Base-by-base conservation (phyloP, 192 early-diverging fungal species). In the Coemansia sp. region DNA sequence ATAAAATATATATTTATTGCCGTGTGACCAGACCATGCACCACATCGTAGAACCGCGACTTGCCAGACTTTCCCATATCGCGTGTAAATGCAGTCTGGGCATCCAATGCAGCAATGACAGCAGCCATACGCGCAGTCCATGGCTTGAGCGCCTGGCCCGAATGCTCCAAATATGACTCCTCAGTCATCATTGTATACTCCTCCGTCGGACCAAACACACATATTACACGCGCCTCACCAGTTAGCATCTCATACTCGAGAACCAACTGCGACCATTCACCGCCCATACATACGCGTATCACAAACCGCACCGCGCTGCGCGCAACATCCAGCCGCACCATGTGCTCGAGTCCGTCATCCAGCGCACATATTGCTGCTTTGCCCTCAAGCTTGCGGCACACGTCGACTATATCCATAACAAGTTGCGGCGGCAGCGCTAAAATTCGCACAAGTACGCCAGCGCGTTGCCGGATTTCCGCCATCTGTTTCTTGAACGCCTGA, bases 31-130 rank as follows among this genome's bases (percentile, higher is more conserved):
- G 53, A 15, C 53, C 27, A 2, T 38, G 27, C 2, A 79, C 41
- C 29, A 79, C 70, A 8, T 79, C 76, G 50, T 64, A 73, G 67
- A 56, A 66, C 15, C 76, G 64, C 23, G 76, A 79, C 65, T 79
- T 79, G 47, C 76, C 76, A 32, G 37, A 51, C 65, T 73, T 73
- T 52, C 45, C 76, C 71, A 73, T 79, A 25, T 79, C 76, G 14
- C 66, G 64, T 2, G 76, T 79, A 47, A 79, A 79, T 9, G 65
- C 71, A 11, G 76, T 74, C 57, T 69, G 54, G 17, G n/a, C 17
- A 39, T 79, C 72, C 14, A 48, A 65, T n/a, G 50, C 49, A 0
- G 59, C 48, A 0, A 79, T 10, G 21, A 73, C 76, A 9, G 17
- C 53, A 22, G 60, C 57, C 47, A 70, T 47, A 10, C 59, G 48